These are phyloP conservation scores for Tolypocladium ovalisporum DNA, from an alignment of 2,329 filamentous ascomycete species.

Conservation along the genomic window DNA sequence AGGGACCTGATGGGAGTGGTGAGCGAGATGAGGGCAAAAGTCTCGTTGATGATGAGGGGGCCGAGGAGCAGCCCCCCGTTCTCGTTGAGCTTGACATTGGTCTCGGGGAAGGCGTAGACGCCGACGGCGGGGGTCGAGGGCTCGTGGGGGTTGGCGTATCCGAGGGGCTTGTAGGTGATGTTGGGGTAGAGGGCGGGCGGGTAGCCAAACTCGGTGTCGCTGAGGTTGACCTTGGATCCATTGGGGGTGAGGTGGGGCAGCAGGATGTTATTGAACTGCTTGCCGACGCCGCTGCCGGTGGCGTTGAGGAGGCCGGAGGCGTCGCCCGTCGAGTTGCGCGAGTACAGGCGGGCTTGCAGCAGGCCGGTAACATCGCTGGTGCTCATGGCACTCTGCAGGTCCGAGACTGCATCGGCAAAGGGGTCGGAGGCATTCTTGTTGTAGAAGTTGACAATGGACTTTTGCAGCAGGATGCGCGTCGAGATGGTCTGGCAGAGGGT, in stretches of 20 bases:
- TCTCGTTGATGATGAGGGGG: constrained; percentile 60
- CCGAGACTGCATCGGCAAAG: constrained; percentile 50
- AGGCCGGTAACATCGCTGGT: constrained; percentile 46
- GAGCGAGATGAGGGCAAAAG: constrained; percentile 67
- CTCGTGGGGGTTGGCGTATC: constrained; percentile 26
- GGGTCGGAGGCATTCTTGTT: constrained; percentile 42
- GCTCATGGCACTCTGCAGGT: constrained; percentile 61
- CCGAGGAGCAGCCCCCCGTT: constrained; percentile 60
- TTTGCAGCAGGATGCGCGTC: constrained; percentile 52
- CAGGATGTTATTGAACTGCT: constrained; percentile 25
- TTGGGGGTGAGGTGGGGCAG: constrained; percentile 52
- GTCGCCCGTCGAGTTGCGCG: constrained; percentile 50
- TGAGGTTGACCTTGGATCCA: constrained; percentile 48
- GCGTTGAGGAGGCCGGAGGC: constrained; percentile 50
- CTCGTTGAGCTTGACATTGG: constrained; percentile 36
- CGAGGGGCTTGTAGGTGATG: constrained; percentile 50
- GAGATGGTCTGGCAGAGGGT: constrained; percentile 62
- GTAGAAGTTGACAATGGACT: constrained; percentile 40
- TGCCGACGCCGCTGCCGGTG: constrained; percentile 35
- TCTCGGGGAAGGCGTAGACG: constrained; percentile 38
- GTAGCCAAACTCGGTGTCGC: constrained; percentile 54
- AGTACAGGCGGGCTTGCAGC: constrained; percentile 64
- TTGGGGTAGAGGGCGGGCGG: constrained; percentile 68
- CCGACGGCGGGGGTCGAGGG: constrained; percentile 29
- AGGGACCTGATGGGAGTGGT: constrained; percentile 65